A percentile compares a stretch with the other conserved stretches of the same genome.
phyloP scores from a whole-genome alignment of 163 green algal species.

The Scenedesmus sp. region DNA sequence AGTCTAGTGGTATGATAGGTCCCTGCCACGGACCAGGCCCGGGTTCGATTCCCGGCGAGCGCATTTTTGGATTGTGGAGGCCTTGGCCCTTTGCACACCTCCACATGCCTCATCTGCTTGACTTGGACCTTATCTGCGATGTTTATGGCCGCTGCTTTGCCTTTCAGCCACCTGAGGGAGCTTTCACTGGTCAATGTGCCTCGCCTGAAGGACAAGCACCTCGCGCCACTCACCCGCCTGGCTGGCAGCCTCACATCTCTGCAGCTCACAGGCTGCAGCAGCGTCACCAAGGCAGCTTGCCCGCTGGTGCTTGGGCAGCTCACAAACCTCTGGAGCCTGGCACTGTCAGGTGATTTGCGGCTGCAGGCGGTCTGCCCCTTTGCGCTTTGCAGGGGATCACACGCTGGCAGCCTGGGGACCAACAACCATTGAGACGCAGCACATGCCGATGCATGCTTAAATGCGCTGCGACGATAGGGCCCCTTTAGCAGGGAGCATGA shows the following conservation, averaged over 20 bases:
- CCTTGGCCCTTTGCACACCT: no score
- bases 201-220: constrained; percentile 34
- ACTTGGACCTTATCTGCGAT: background rate
- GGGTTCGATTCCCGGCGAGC: constrained; percentile 11
- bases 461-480: no score
- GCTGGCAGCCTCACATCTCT: constrained; percentile 27
- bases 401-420: no score
- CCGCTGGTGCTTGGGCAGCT: background rate
- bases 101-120: background rate
- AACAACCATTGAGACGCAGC: no score
- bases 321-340: background rate
- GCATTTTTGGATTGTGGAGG: background rate
- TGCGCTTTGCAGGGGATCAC: no score
- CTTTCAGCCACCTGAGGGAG: constrained; percentile 13
- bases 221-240: background rate
- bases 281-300: background rate
- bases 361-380: background rate
- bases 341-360: constrained; percentile 10
- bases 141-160: background rate
- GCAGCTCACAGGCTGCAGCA: constrained; percentile 25
- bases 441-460: no score
- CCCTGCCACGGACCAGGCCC: constrained; percentile 18
- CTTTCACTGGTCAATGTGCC: constrained; percentile 11
- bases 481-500: no score
- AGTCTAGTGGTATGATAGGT: constrained; percentile 29